Base-by-base conservation (phyloP, 352 stramenopile genomes). In the Peronospora destructor region DNA sequence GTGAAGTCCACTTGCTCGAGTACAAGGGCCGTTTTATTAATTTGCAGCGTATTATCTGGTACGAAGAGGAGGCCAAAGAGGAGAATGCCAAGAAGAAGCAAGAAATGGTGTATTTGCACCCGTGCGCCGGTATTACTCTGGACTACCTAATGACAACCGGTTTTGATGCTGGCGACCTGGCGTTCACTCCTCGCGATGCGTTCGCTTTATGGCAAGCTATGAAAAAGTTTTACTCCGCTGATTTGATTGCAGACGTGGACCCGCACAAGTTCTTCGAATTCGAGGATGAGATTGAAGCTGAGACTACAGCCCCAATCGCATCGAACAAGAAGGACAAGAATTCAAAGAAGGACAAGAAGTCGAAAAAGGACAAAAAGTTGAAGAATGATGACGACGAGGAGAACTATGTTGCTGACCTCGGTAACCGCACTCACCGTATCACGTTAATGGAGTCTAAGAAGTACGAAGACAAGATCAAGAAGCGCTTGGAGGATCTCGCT, bases 1-100 rank as follows among this genome's bases (percentile, higher is more conserved):
- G 78, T 13, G 91, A 83, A 52, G 66, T 98, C 38, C 77, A 95
- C 54, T 66, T 98, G 38, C 72, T 97, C 23, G 92, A 98, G 65
- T 97, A 98, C 76, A 97, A 90, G 64, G 92, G 90, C 30, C 87
- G 95, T 28, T 99, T 98, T 63, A 98, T 98, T 59, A 98, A 99
- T 61, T 60, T 99, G 44, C 95, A 99, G 66, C 85, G 95, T 51
- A 95, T 98, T 59, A 94, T 98, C 43, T 94, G 95, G 63, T 79
- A 91, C 28, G 83, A 91, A 16, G 69, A 87, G 23, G 43, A 60
- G 0, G 49, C 49, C 13, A 58, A 64, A 21, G 69, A 72, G 6
- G 61, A 59, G 14, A 52, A 49, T 11, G 54, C 54, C 26, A 71
- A 61, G 29, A 66, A 67, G 42, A 82, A 76, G 58, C 66, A 89